Base-by-base conservation (phyloP, 1,284 basidiomycete species). In the Chalciporus sp. region DNA sequence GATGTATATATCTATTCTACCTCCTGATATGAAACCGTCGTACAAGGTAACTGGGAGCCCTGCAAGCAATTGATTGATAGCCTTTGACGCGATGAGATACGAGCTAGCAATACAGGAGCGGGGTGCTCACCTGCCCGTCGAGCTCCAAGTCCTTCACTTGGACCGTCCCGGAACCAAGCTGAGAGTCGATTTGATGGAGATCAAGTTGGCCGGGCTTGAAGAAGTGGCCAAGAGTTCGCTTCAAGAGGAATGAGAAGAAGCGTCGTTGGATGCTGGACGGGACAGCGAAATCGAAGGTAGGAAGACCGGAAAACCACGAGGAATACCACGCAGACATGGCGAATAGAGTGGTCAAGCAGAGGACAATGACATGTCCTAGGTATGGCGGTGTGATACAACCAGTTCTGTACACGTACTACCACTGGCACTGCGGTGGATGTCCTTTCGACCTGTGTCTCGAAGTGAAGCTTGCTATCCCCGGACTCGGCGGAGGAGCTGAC, bases 161-260 rank as follows among this genome's bases (percentile, higher is more conserved):
- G 14, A 98, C 84, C 66, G 84, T 87, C 14, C 95, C 95, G 43
- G 87, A 90, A 8, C 91, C 89, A 62, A 98, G 89, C 70, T 96
- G 94, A 23, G 94, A 92, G 64, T 97, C 94, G 65, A 98, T 89
- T 71, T 94, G 86, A 53, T 88, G 83, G 47, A 85, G 78, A 72
- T 97, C 92, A 55, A 98, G 82, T 63, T 95, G 92, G 11, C 92
- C 93, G 23, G 90, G 90, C 65, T 89, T 88, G 58, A 98, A 81
- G 58, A 97, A 82, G 65, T 90, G 88, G 3, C 95, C 95, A 0
- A 98, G 77, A 2, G 86, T 82, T 58, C 87, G 86, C 75, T 88
- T 90, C 58, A 98, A 80, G 44, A 94, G 76, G 70, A 94, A 98
- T 3, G 93, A 93, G 28, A 98, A 80, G 73, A 98, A 94, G 48